Evolutionary conservation across 1,139 yeast species (phyloP).

Genomic region (Kodamaea arcana): DNA sequence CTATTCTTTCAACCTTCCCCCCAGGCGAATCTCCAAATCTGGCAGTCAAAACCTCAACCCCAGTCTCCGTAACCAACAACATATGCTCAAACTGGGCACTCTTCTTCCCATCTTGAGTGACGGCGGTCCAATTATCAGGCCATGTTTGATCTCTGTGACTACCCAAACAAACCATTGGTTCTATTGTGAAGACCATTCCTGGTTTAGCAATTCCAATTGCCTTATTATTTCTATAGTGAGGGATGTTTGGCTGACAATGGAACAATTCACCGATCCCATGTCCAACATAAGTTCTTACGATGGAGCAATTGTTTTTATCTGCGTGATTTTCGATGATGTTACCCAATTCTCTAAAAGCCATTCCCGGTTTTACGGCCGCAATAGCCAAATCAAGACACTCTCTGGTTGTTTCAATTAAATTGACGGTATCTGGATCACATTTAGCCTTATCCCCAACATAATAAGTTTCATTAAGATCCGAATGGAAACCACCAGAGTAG

Average conservation of each 20-base stretch:
- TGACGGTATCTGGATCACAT: conserved; percentile 67
- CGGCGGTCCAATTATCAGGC: conserved; percentile 99
- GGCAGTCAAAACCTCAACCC: conserved; percentile 87
- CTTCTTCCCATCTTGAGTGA: conserved; percentile 79
- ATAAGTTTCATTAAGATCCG: conserved; percentile 94
- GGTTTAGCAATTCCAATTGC: conserved; percentile 92
- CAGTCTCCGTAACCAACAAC: conserved; percentile 85
- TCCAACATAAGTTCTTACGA: conserved; percentile 88
- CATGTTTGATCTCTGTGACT: conserved; percentile 75
- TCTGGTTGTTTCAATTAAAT: conserved; percentile 91
- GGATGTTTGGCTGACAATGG: conserved; percentile 91
- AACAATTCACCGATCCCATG: conserved; percentile 88
- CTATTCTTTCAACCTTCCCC: conserved; percentile 5
- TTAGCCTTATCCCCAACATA: conserved; percentile 92
- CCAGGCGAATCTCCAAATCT: conserved; percentile 12
- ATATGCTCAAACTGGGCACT: conserved; percentile 98
- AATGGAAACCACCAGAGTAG: conserved; percentile 83
- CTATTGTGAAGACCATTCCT: conserved; percentile 96
- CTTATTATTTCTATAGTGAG: conserved; percentile 92
- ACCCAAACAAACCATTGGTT: conserved; percentile 96
- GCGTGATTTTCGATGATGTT: conserved; percentile 88
- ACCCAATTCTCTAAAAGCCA: conserved; percentile 83
- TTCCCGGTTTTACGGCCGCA: conserved; percentile 83
- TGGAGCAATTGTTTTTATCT: conserved; percentile 70
- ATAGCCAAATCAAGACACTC: conserved; percentile 86